Conservation (phyloP, 371 early-diverging fungal species). For the Lichtheimia ornata region DNA sequence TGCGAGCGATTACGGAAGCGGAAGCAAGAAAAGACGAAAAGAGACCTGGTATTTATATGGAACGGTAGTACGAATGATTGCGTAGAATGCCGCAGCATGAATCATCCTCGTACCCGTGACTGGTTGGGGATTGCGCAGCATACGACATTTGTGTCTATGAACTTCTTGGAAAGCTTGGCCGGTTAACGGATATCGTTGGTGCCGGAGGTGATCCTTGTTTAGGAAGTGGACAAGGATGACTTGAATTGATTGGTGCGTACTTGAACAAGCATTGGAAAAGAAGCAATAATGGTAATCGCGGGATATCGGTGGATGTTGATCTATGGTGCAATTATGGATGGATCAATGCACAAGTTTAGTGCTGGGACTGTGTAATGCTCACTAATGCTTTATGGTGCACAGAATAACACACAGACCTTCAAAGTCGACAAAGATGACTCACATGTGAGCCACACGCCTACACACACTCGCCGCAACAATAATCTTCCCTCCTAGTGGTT, state of each 20-base stretch:
- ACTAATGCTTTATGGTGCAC: too few relatives aligned
- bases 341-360: too few relatives aligned
- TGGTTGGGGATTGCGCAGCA: constrained; percentile 13
- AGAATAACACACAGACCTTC: too few relatives aligned
- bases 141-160: neutral
- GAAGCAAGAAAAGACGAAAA: constrained; percentile 13
- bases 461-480: too few relatives aligned
- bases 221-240: constrained; percentile 7
- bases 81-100: constrained; percentile 22
- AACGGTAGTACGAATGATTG: constrained; percentile 25
- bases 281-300: too few relatives aligned
- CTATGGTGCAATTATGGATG: too few relatives aligned
- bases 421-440: too few relatives aligned
- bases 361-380: too few relatives aligned
- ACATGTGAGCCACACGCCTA: too few relatives aligned
- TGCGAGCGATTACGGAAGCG: constrained; percentile 17
- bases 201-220: constrained; percentile 14
- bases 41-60: constrained; percentile 30
- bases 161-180: too few relatives aligned
- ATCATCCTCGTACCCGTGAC: constrained; percentile 10
- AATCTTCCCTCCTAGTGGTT: too few relatives aligned
- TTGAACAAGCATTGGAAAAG: constrained; percentile 1
- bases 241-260: constrained; percentile 1
- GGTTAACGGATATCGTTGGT: constrained; percentile 1
- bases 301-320: too few relatives aligned